A percentile compares a stretch with the other conserved stretches of the same genome.
These are phyloP conservation scores for Calonectria fujianensis DNA, from an alignment of 2,329 filamentous ascomycete genomes.

Conservation along the genomic window DNA sequence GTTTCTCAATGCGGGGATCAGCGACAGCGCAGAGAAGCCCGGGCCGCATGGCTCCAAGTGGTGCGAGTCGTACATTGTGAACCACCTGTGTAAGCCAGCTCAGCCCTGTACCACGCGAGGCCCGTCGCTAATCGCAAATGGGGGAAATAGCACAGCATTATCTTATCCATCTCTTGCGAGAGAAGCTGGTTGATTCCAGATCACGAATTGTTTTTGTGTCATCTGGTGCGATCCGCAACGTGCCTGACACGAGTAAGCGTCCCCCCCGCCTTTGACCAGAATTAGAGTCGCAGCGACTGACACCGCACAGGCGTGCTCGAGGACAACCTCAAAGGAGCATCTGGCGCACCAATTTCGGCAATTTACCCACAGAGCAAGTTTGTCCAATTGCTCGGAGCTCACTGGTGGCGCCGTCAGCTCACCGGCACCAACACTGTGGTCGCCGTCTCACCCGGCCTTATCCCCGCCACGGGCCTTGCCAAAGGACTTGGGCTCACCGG, in stretches of 20 bases:
- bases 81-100: constrained; percentile 68
- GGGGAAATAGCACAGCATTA: constrained; percentile 70
- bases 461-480: constrained; percentile 68
- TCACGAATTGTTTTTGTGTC: constrained; percentile 71
- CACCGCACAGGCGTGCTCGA: constrained; percentile 59
- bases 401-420: constrained; percentile 75
- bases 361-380: constrained; percentile 70
- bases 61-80: constrained; percentile 71
- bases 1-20: constrained; percentile 69
- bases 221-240: constrained; percentile 66
- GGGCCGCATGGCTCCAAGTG: constrained; percentile 67
- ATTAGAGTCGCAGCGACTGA: constrained; percentile 24
- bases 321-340: constrained; percentile 62
- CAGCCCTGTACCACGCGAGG: too few species aligned
- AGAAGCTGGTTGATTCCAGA: constrained; percentile 67
- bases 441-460: constrained; percentile 72
- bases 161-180: constrained; percentile 68
- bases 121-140: constrained; percentile 32
- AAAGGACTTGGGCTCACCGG: constrained; percentile 57
- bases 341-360: constrained; percentile 54
- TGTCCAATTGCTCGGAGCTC: constrained; percentile 69
- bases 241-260: constrained; percentile 62
- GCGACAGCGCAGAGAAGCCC: constrained; percentile 59
- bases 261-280: background rate
- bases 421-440: constrained; percentile 65